Conservation (phyloP, 805 yeast genomes). For the Blastobotrys muscicola region DNA sequence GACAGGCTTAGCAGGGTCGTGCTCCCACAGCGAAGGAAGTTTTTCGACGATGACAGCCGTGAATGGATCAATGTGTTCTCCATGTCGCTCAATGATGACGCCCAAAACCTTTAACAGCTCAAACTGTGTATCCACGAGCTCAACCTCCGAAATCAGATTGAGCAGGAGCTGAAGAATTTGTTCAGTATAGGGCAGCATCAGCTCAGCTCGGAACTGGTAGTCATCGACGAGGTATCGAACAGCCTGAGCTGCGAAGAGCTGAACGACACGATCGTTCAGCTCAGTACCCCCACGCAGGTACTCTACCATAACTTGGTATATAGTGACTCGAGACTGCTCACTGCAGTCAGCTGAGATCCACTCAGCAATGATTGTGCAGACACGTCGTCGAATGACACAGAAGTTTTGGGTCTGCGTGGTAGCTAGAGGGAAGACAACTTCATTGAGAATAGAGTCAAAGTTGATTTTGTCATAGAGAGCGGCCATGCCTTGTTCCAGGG, state of each 20-base stretch:
- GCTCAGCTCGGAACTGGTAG: constrained; percentile 69
- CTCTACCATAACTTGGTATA: constrained; percentile 48
- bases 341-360: constrained; percentile 70
- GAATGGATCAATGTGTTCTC: constrained; percentile 21
- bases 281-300: constrained; percentile 37
- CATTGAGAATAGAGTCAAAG: constrained; percentile 53
- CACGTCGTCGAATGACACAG: constrained; percentile 63
- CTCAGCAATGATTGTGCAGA: constrained; percentile 65
- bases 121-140: constrained; percentile 67
- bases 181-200: constrained; percentile 56
- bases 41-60: constrained; percentile 26
- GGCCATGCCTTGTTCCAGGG: constrained; percentile 69
- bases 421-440: constrained; percentile 61
- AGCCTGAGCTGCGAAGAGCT: constrained; percentile 62
- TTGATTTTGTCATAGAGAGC: constrained; percentile 58
- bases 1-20: constrained; percentile 30
- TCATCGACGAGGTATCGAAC: constrained; percentile 66
- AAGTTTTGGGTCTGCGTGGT: constrained; percentile 39
- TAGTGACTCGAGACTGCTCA: constrained; percentile 42
- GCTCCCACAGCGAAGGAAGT: constrained; percentile 77
- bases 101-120: constrained; percentile 60
- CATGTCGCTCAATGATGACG: constrained; percentile 35
- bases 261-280: constrained; percentile 70
- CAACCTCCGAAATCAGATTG: constrained; percentile 37
- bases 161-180: constrained; percentile 43